phyloP scores from a whole-genome alignment of 1,139 yeast species.

The Geotrichum klebahnii region DNA sequence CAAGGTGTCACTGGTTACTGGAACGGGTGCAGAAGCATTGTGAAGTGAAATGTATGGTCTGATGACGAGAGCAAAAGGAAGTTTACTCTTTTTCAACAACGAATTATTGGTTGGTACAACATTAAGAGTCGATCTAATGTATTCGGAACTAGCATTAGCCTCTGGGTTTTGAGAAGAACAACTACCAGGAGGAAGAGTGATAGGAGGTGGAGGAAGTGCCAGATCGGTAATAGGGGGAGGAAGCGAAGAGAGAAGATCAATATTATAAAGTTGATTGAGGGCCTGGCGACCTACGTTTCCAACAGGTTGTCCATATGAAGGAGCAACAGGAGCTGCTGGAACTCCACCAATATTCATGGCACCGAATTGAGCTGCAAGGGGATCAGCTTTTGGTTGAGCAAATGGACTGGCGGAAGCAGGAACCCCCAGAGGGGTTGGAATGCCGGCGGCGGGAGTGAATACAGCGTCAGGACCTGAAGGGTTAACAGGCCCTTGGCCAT shows the following conservation, averaged over 20 bases:
- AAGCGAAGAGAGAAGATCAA: constrained; percentile 76
- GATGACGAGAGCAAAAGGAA: constrained; percentile 85
- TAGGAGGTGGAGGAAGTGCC: constrained; percentile 90
- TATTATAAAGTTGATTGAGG: constrained; percentile 20
- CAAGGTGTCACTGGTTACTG: constrained; percentile 70
- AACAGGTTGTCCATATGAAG: constrained; percentile 11
- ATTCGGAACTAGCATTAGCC: constrained; percentile 69
- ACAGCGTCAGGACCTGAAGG: constrained; percentile 12
- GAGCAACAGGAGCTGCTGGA: constrained; percentile 21
- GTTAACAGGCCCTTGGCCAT: constrained; percentile 2
- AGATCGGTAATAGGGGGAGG: constrained; percentile 82
- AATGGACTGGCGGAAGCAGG: not conserved
- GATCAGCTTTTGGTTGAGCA: constrained; percentile 20
- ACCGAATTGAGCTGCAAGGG: constrained; percentile 29
- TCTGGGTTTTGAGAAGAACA: constrained; percentile 58
- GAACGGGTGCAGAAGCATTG: constrained; percentile 67
- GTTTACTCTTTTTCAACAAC: constrained; percentile 76
- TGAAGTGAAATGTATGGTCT: constrained; percentile 83
- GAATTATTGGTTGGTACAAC: constrained; percentile 73
- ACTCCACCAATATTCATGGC: constrained; percentile 29
- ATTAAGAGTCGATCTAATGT: constrained; percentile 81
- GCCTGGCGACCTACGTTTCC: constrained; percentile 1
- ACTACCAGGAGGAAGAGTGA: constrained; percentile 64
- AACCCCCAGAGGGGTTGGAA: constrained; percentile 1
- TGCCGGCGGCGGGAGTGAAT: constrained; percentile 22